Percentiles rank a stretch among this genome's conserved stretches.
phyloP scores from a whole-genome alignment of 371 early-diverging fungal genomes.

The Saksenaea oblongispora region DNA sequence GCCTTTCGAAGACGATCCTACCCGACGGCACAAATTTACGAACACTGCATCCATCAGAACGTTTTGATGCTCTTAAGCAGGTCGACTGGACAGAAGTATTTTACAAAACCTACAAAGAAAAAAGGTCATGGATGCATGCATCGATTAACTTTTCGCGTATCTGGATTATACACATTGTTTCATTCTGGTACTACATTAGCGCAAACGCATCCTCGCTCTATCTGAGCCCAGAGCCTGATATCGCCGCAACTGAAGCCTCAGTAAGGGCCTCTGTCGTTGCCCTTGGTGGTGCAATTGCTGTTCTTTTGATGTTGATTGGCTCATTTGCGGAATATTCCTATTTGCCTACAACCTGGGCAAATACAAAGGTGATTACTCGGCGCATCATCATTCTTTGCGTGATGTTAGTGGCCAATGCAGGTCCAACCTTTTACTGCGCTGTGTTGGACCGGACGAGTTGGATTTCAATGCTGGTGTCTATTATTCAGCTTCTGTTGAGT shows the following conservation, averaged over 20 bases:
- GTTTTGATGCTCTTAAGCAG: constrained; percentile 64
- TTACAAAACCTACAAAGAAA: constrained; percentile 86
- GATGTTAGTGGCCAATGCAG: constrained; percentile 65
- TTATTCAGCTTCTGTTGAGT: constrained; percentile 69
- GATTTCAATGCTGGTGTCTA: constrained; percentile 60
- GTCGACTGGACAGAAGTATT: constrained; percentile 77
- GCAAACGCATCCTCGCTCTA: constrained; percentile 76
- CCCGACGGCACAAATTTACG: constrained; percentile 59
- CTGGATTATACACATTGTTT: constrained; percentile 85
- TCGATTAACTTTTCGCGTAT: constrained; percentile 85
- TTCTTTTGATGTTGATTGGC: constrained; percentile 66
- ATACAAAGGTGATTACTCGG: constrained; percentile 58
- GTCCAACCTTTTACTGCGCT: constrained; percentile 68
- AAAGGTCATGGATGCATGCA: constrained; percentile 83
- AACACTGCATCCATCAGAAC: constrained; percentile 62
- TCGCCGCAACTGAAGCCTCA: constrained; percentile 43
- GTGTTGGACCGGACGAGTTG: constrained; percentile 48
- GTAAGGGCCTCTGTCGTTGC: constrained; percentile 74
- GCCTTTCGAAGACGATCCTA: constrained; percentile 61
- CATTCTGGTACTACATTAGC: constrained; percentile 84
- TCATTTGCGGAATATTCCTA: constrained; percentile 73
- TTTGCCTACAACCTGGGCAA: constrained; percentile 65
- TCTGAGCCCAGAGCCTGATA: constrained; percentile 39
- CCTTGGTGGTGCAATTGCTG: constrained; percentile 75
- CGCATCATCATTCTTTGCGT: constrained; percentile 63